Percentiles rank a stretch among this genome's conserved stretches.
Conservation (phyloP, 805 yeast species). For the Grigorovia transvaalensis region DNA sequence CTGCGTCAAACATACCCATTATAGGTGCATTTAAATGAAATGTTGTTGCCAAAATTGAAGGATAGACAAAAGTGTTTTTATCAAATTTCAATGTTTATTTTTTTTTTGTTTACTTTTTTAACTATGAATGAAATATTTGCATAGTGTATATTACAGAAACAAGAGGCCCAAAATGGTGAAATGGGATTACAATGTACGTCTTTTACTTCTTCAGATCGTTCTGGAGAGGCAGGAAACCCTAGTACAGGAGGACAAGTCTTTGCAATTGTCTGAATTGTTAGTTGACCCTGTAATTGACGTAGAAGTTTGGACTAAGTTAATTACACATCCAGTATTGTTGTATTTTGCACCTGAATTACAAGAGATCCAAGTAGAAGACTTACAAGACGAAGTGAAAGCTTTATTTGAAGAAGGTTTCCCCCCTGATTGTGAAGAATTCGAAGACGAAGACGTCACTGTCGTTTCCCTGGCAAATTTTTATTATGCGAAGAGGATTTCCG, state of each 20-base stretch:
- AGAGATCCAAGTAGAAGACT: slow-evolving; percentile 13
- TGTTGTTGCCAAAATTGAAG: too few relatives aligned
- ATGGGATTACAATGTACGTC: neutral
- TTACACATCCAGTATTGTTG: slow-evolving; percentile 15
- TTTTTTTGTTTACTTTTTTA: too few relatives aligned
- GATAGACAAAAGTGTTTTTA: too few relatives aligned
- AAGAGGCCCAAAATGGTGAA: neutral
- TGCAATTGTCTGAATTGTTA: slow-evolving; percentile 11
- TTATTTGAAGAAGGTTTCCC: slow-evolving; percentile 8
- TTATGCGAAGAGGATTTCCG: slow-evolving; percentile 16
- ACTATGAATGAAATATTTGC: too few relatives aligned
- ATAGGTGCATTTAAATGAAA: neutral
- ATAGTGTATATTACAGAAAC: too few relatives aligned
- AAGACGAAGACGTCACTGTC: slow-evolving; percentile 11
- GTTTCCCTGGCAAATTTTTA: slow-evolving; percentile 22
- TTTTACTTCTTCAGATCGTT: slow-evolving; percentile 21
- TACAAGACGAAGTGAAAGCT: slow-evolving; percentile 15
- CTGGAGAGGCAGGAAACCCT: slow-evolving; percentile 22
- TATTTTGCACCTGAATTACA: slow-evolving; percentile 18
- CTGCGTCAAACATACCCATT: neutral
- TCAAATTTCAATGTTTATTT: too few relatives aligned
- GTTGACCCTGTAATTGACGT: slow-evolving; percentile 22
- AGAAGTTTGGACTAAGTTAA: slow-evolving; percentile 12
- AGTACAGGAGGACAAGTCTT: slow-evolving; percentile 12
- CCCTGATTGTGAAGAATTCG: slow-evolving; percentile 5